Base-by-base conservation (phyloP, 768 basidiomycete species). In the Mycena alexandri region DNA sequence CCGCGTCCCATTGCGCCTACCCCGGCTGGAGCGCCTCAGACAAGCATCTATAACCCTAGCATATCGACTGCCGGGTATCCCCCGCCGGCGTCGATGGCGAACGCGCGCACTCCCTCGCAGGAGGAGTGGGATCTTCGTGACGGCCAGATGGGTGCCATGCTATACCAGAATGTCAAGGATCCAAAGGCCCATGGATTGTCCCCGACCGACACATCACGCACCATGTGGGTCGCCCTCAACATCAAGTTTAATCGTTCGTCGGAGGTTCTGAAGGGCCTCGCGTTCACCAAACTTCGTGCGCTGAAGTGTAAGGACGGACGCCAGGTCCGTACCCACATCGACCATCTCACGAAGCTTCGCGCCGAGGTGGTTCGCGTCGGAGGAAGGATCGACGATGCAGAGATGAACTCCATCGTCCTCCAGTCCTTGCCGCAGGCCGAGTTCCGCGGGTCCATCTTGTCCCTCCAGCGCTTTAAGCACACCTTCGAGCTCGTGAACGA, bases 71-170 rank as follows among this genome's bases (percentile, higher is more conserved):
- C 29, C 6, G 29, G 29, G 29, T 6, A 29, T 29, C 3, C 3
- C 29, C 3, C 29, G 29, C 29, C 29, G 29, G 29, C 29, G 29
- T 29, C 29, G 6, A 29, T 29, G 29, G 29, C 29, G 29, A 29
- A 29, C 6, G 29, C 29, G 29, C 29, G 29, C 29, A 29, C 29
- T 29, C 29, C 29, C 29, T 29, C 29, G 29, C 29, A 29, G 29
- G 57, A 33, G 43, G 57, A 58, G n/a, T 58, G 57, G 57, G 57
- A 58, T 10, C 44, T 58, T 1, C 44, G 57, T 19, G 44, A 58
- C 21, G 57, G 57, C 0, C 43, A 46, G n/a, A 44, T 44, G 43
- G 57, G 57, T 19, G 43, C 57, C 2, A 58, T 58, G 19, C 11
- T 58, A 0, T 58, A 58, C 44, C 57, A 58, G 44, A 58, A 58